Conservation (phyloP, 176 grass and related monocot genomes). For the Oryza meridionalis region DNA sequence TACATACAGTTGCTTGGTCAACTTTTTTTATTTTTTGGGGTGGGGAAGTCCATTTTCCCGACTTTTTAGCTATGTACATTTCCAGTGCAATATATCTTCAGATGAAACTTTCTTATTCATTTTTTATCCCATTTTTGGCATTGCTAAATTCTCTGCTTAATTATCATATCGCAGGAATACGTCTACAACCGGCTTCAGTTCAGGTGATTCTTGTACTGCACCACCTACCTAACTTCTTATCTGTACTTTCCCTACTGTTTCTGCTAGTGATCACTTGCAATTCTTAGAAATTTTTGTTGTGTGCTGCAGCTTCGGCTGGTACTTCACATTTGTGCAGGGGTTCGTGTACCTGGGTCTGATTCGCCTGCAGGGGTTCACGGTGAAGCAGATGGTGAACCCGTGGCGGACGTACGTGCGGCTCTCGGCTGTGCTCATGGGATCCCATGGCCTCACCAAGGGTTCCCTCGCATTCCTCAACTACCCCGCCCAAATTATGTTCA, state of each 20-base stretch:
- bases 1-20: not conserved
- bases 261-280: not conserved
- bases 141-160: not conserved
- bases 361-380: slow-evolving; percentile 75
- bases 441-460: slow-evolving; percentile 89
- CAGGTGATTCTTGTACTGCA: slow-evolving; percentile 47
- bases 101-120: not conserved
- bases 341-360: slow-evolving; percentile 84
- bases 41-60: not conserved
- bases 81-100: not conserved
- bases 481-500: slow-evolving; percentile 97
- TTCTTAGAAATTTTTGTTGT: not conserved
- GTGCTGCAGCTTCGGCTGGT: slow-evolving; percentile 76
- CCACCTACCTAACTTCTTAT: not conserved
- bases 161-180: slow-evolving; percentile 64
- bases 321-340: slow-evolving; percentile 96
- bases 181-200: slow-evolving; percentile 94
- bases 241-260: not conserved
- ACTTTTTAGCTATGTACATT: not conserved
- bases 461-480: slow-evolving; percentile 98
- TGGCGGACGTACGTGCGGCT: slow-evolving; percentile 84
- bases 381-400: slow-evolving; percentile 92
- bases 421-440: slow-evolving; percentile 85
- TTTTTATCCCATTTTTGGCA: not conserved
- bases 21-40: no score